These are phyloP conservation scores for Colletotrichum costaricense DNA, from an alignment of 2,329 filamentous ascomycete genomes.

Conservation along the genomic window DNA sequence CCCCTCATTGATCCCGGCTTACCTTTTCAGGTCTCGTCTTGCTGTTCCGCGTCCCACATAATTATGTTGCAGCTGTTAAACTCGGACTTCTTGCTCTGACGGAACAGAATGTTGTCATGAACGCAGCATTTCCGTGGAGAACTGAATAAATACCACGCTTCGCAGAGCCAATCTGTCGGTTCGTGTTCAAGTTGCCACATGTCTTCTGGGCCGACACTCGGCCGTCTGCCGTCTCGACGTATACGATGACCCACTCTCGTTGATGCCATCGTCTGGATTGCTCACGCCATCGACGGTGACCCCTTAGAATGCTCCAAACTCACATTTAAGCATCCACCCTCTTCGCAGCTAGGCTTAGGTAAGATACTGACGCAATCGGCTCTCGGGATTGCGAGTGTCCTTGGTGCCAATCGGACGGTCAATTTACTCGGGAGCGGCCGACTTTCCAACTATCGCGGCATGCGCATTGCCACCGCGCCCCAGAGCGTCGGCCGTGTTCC, in stretches of 20 bases:
- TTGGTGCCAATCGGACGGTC: background rate
- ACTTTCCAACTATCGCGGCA: background rate
- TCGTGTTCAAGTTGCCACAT: background rate
- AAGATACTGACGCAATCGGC: conserved; percentile 27
- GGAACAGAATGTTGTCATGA: background rate
- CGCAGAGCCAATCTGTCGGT: background rate
- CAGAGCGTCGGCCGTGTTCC: conserved; percentile 7
- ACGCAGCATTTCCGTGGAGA: conserved; percentile 2
- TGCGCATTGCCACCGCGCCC: no score
- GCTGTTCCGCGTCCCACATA: conserved; percentile 16
- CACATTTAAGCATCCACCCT: background rate
- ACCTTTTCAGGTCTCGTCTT: background rate
- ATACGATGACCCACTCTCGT: conserved; percentile 22
- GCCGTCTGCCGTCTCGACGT: background rate
- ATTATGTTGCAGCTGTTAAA: background rate
- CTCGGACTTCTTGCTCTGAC: background rate
- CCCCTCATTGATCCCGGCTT: background rate
- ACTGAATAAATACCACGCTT: background rate
- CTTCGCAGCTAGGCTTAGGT: background rate
- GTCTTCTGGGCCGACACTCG: background rate
- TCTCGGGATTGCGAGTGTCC: conserved; percentile 12
- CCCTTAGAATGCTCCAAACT: background rate
- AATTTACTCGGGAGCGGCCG: background rate
- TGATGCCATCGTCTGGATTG: conserved; percentile 33
- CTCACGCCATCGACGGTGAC: conserved; percentile 28